Base-by-base conservation (phyloP, 1,284 basidiomycete genomes). In the Fomitopsis schrenkii region DNA sequence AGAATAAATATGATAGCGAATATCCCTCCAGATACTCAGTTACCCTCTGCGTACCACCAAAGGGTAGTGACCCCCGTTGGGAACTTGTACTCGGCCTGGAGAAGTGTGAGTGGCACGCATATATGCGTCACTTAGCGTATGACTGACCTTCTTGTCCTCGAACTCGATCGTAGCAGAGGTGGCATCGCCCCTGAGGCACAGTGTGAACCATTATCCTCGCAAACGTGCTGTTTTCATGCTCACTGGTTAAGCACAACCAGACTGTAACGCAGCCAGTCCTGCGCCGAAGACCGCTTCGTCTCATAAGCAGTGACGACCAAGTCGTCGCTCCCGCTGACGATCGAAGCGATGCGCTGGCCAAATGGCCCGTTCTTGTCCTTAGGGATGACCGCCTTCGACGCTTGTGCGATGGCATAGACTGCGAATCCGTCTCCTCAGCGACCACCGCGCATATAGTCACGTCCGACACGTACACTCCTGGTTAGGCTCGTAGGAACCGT, bases 371-470 rank as follows among this genome's bases (percentile, higher is more conserved):
- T 85, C 0, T 69, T 67, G 59, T 91, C 89, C 57, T 83, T 82
- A 0, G 90, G 90, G 19, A 88, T 75, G 63, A 88, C 81, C 0
- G 87, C 90, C 68, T 89, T 89, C 26, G 86, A 87, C 0, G 85
- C 84, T 60, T 91, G 89, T 1, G 87, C 88, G 83, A 91, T 87
- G 0, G 84, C 74, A 63, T 89, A 91, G 73, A 87, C 90, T 88
- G 63, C 8, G 22, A 33, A 42, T 1, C 12, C 12, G 80, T 79
- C 8, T 33, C 30, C 30, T 2, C 33, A 6, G 17, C n/a, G 7
- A 22, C 2, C 10, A 28, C 8, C 9, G 12, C 17, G 30, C 14
- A 41, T 30, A 48, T 14, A 61, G 88, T 88, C 33, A 79, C 68
- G 2, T 12, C 10, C 91, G 77, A 10, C 30, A 73, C 84, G 58